A percentile compares a stretch with the other conserved stretches of the same genome.
Conservation (phyloP, 2,329 filamentous ascomycete species). For the Pezicula rhizophila region DNA sequence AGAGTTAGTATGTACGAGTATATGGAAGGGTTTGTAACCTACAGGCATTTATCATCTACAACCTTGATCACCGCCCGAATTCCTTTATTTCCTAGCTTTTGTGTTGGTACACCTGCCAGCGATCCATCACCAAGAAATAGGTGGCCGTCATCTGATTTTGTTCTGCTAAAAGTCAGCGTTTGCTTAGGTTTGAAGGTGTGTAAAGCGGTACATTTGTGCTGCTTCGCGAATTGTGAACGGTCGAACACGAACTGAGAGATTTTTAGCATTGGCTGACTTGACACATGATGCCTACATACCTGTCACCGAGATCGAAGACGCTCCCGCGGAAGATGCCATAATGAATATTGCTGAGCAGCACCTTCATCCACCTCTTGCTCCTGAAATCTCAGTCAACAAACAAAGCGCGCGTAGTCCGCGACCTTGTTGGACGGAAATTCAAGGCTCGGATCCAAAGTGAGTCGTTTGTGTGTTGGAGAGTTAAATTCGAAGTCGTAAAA, state of each 20-base stretch:
- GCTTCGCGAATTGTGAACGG: slow-evolving; percentile 86
- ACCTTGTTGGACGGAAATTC: no score
- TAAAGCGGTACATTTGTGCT: slow-evolving; percentile 65
- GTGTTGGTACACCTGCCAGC: slow-evolving; percentile 76
- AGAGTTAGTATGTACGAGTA: slow-evolving; percentile 8
- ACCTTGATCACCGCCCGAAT: slow-evolving; percentile 92
- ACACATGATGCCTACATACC: slow-evolving; percentile 15
- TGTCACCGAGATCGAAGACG: slow-evolving; percentile 30
- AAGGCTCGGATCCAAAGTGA: no score
- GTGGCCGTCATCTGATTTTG: slow-evolving; percentile 70
- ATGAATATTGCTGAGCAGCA: not conserved
- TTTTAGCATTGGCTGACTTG: slow-evolving; percentile 10
- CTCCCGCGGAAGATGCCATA: slow-evolving; percentile 24
- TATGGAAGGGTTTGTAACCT: slow-evolving; percentile 33
- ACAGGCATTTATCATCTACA: slow-evolving; percentile 93
- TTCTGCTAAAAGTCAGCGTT: slow-evolving; percentile 22
- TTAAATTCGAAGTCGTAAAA: no score
- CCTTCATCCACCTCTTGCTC: no score
- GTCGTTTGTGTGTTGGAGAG: no score
- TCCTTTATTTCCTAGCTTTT: slow-evolving; percentile 79
- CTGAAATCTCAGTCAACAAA: no score
- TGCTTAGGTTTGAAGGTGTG: not conserved
- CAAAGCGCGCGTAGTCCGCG: no score
- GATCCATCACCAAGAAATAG: slow-evolving; percentile 96
- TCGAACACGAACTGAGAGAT: slow-evolving; percentile 54